phyloP scores from a whole-genome alignment of 1,284 basidiomycete species.

The Ceratobasidium sp. region DNA sequence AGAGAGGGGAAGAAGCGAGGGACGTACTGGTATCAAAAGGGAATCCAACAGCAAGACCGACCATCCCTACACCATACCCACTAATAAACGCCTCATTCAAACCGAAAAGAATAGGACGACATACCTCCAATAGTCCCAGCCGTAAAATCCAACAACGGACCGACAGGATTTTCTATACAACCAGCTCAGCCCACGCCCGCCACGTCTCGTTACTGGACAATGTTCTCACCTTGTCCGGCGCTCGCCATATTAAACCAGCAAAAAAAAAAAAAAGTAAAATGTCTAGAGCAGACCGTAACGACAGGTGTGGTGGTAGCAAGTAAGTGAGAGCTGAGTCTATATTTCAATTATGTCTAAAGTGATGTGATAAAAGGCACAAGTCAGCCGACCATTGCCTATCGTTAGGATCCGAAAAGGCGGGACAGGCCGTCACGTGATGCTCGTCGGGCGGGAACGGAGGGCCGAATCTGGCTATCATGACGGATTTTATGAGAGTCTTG shows the following conservation, averaged over 20 bases:
- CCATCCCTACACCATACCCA: conserved; percentile 60
- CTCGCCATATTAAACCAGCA: conserved; percentile 10
- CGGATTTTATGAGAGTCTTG: neutral
- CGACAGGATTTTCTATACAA: conserved; percentile 5
- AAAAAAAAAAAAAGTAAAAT: neutral
- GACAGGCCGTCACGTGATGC: conserved; percentile 24
- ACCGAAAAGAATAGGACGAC: conserved; percentile 50
- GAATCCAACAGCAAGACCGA: conserved; percentile 71
- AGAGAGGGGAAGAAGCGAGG: too few relatives aligned
- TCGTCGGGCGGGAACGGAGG: conserved; percentile 16
- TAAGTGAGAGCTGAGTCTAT: neutral
- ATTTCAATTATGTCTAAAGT: neutral
- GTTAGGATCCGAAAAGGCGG: conserved; percentile 25
- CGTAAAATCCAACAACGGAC: conserved; percentile 62
- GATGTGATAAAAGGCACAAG: conserved; percentile 13
- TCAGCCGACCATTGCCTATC: conserved; percentile 40
- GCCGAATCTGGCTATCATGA: neutral
- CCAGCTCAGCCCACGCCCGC: neutral
- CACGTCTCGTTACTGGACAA: neutral
- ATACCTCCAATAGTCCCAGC: conserved; percentile 76
- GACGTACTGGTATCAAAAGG: conserved; percentile 76
- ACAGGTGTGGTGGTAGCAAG: conserved; percentile 16
- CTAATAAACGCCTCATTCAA: neutral
- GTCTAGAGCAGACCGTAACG: neutral
- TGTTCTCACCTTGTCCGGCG: conserved; percentile 34